Percentiles rank a stretch among this genome's conserved stretches.
Evolutionary conservation across 2,329 filamentous ascomycete genomes (phyloP).

Genomic region (Colletotrichum incanum): DNA sequence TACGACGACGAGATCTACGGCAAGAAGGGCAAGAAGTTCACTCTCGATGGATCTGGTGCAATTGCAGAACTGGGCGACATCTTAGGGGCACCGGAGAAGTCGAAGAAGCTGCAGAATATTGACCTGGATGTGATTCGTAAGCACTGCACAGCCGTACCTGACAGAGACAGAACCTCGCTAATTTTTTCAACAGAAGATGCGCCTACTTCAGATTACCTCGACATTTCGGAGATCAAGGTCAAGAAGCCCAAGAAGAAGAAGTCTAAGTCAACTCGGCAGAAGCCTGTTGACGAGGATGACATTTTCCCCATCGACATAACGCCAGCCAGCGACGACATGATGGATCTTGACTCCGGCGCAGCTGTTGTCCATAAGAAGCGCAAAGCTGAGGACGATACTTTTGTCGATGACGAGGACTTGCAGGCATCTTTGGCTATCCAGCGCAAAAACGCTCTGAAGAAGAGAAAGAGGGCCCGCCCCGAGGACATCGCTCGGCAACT

Average conservation of each 20-base stretch:
- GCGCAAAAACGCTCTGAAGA: conserved; percentile 87
- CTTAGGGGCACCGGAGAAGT: conserved; percentile 67
- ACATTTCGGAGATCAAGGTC: conserved; percentile 88
- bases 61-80: conserved; percentile 75
- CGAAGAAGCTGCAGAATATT: conserved; percentile 78
- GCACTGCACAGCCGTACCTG: conserved; percentile 43
- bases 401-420: conserved; percentile 93
- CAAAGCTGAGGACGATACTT: conserved; percentile 75
- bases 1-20: conserved; percentile 97
- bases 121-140: conserved; percentile 84
- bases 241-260: conserved; percentile 98
- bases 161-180: conserved; percentile 48
- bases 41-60: conserved; percentile 83
- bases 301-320: conserved; percentile 63
- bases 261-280: conserved; percentile 81
- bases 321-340: conserved; percentile 65
- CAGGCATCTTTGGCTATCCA: conserved; percentile 90
- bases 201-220: conserved; percentile 88
- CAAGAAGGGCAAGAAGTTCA: conserved; percentile 91
- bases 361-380: conserved; percentile 70
- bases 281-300: conserved; percentile 75
- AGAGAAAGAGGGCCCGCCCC: conserved; percentile 87
- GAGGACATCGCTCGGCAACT: conserved; percentile 91
- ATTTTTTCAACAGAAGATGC: conserved; percentile 69
- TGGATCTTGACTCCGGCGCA: conserved; percentile 82